Evolutionary conservation across 1,284 basidiomycete genomes (phyloP), one percentile per base, ranked within the genome.

Genomic region (Takashimella koratensis): DNA sequence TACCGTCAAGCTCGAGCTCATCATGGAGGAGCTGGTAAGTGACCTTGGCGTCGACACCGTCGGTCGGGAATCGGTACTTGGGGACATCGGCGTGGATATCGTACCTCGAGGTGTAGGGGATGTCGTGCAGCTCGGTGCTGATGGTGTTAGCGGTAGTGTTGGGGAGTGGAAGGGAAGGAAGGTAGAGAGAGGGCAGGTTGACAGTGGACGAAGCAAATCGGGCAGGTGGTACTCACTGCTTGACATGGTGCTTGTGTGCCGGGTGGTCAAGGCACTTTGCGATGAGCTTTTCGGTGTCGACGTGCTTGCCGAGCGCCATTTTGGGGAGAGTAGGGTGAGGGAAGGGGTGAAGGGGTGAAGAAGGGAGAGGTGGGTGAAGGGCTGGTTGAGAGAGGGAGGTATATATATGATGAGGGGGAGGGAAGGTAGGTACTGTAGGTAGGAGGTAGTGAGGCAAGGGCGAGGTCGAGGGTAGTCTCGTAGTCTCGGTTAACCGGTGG

Each of bases 11-110:
- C 52, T 79, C 74, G 47, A 94, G 80, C 72, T 94, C 89, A 63
- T 92, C 88, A 66, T 87, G 88, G 54, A 96, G 84, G 54, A 95
- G 76, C 72, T 89, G 86, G 68, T 91, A 90, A 0, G 86, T 83
- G 4, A 72, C 75, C 19, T 74, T 67, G 26, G 69, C 71, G 48
- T 73, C 65, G 26, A 75, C 66, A 22, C 78, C 77, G 12, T 68
- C 56, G 20, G 69, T 45, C 3, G 79, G 79, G 5, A 81, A 56
- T 44, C 63, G 47, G 70, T 73, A 76, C 53, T 76, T 75, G 43
- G 78, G 77, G 12, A 75, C 42, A 47, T 69, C 65, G 39, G 60
- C 46, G 30, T 71, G 61, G 20, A 68, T 57, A 50, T 70, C 73
- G 60, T 73, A 75, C 41, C 72, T 60, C 12, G 63, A 68, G 4